Evolutionary conservation across 2,329 filamentous ascomycete species (phyloP).

Genomic region (Coniochaeta sp.): DNA sequence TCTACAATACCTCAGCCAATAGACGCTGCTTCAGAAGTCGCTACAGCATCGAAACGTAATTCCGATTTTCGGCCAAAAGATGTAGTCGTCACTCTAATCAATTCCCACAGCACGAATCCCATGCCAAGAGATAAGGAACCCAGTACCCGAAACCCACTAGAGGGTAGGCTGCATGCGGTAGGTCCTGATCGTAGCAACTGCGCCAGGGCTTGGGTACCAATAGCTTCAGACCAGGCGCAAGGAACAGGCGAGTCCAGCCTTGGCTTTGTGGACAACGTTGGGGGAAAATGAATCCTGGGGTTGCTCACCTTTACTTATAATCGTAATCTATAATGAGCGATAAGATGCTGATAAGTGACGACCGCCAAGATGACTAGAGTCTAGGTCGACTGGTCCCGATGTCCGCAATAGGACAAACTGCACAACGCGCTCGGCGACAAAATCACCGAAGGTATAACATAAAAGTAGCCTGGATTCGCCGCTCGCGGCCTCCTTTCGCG

Average conservation of each 20-base stretch:
- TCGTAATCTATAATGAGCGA: neutral
- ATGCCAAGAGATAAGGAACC: conserved; percentile 1
- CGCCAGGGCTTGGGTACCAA: too few species aligned
- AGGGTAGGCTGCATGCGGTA: neutral
- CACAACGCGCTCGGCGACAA: neutral
- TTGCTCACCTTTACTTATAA: neutral
- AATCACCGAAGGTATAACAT: neutral
- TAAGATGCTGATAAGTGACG: neutral
- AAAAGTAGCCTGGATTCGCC: neutral
- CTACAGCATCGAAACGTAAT: neutral
- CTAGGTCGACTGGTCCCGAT: neutral
- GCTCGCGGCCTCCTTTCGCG: neutral
- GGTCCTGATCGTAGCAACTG: too few species aligned
- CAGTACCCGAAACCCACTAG: neutral
- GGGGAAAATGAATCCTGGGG: too few species aligned
- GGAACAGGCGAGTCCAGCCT: neutral
- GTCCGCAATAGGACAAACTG: neutral
- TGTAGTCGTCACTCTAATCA: neutral
- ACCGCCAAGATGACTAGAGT: neutral
- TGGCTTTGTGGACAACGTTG: neutral
- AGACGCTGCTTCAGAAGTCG: too few species aligned
- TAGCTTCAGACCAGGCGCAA: neutral
- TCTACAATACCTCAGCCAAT: too few species aligned
- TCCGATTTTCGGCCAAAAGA: neutral
- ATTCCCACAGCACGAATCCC: neutral